Base-by-base conservation (phyloP, 768 basidiomycete species). In the Mycena albidolilacea region DNA sequence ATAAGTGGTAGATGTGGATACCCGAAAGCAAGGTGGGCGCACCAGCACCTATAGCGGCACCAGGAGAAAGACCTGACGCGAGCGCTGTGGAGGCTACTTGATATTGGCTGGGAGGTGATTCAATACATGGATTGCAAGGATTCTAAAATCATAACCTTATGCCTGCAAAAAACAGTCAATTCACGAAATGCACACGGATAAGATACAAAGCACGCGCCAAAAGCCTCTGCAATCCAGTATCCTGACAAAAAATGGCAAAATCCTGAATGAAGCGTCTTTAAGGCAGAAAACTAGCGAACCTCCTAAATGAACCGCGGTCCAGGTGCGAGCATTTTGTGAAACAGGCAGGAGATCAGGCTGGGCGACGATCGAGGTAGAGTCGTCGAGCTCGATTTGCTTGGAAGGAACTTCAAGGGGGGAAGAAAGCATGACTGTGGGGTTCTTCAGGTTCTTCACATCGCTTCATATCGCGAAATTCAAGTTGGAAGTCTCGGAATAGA, bases 221-320 rank as follows among this genome's bases (percentile, higher is more conserved):
- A 77, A 17, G 77, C 77, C 48, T 77, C 77, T 17, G 77, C 77
- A 10, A 77, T 64, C 77, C 77, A 77, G 54, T 77, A 77, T 6
- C 76, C 48, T 30, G 52, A 4, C 30, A 30, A 30, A 30, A 30
- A 2, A 30, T 3, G 3, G 30, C 4, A 38, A 7, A 23, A 35
- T 57, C 37, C 8, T 35, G 19, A 38, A 64, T 15, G 30, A 37
- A 44, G 7, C 12, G 5, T 30, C 11, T 17, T 10, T 7, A 35
- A 46, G 19, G 30, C 8, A n/a, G 23, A 8, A 48, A 21, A 3
- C 48, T 50, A 46, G 44, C 48, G 19, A 35, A 61, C 72, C 72
- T 46, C 14, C 67, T 17, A 75, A 62, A 64, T 77, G 77, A 44
- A 74, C 23, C 12, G 72, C 58, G 8, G 21, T 64, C 77, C 77